phyloP scores from a whole-genome alignment of 1,284 basidiomycete genomes.

The Pyrrhoderma lamaoense region DNA sequence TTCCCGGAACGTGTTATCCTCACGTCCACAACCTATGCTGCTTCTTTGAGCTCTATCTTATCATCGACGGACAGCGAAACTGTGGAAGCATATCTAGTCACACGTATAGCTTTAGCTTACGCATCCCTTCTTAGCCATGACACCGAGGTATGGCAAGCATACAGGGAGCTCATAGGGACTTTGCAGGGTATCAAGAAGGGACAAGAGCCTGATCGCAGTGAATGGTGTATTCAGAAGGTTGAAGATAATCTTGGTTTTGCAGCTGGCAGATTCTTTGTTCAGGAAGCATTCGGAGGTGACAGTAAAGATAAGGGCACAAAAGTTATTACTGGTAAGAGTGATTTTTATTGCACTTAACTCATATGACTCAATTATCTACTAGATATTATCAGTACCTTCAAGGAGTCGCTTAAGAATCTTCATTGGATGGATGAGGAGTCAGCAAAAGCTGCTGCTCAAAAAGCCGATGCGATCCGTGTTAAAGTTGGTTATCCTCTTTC shows the following conservation, averaged over 20 bases:
- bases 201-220: constrained; percentile 73
- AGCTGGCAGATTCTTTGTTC: constrained; percentile 77
- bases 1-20: constrained; percentile 78
- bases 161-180: constrained; percentile 60
- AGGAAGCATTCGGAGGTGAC: constrained; percentile 78
- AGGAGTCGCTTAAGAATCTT: constrained; percentile 67
- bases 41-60: constrained; percentile 64
- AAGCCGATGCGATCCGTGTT: constrained; percentile 75
- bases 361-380: not conserved
- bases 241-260: constrained; percentile 68
- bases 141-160: constrained; percentile 71
- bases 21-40: constrained; percentile 76
- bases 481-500: constrained; percentile 88
- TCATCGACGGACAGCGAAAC: constrained; percentile 62
- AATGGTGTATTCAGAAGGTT: constrained; percentile 63
- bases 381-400: constrained; percentile 84
- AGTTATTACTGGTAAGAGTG: constrained; percentile 65
- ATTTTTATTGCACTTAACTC: not conserved
- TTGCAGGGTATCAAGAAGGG: constrained; percentile 85
- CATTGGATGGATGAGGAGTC: constrained; percentile 92
- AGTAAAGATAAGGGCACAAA: constrained; percentile 76
- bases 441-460: constrained; percentile 75
- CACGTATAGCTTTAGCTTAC: constrained; percentile 58
- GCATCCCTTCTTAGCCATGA: constrained; percentile 64
- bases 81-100: constrained; percentile 82